Conservation (phyloP, 192 early-diverging fungal genomes). For the Gigaspora rosea region DNA sequence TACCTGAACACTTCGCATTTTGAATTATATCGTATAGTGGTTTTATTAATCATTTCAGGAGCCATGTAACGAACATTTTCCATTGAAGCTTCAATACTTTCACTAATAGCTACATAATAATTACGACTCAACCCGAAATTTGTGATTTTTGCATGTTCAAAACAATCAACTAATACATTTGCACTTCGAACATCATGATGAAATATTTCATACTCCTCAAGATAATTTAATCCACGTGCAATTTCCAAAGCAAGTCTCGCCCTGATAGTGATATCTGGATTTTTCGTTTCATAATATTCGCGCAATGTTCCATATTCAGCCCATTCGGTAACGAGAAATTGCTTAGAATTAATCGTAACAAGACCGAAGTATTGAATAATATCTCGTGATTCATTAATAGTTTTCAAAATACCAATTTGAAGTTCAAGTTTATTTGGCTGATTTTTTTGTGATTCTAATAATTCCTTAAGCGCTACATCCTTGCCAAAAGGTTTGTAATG, state of each 20-base stretch:
- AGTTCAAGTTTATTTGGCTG: too few species aligned
- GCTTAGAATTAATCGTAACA: slow-evolving; percentile 20
- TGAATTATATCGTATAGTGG: background rate
- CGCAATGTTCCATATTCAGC: slow-evolving; percentile 40
- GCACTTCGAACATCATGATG: slow-evolving; percentile 41
- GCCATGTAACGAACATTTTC: slow-evolving; percentile 25
- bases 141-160: slow-evolving; percentile 32
- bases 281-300: slow-evolving; percentile 35
- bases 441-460: too few species aligned
- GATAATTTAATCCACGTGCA: slow-evolving; percentile 42
- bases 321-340: slow-evolving; percentile 43
- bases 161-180: slow-evolving; percentile 4
- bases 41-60: slow-evolving; percentile 12
- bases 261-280: slow-evolving; percentile 21
- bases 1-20: slow-evolving; percentile 27
- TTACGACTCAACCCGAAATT: slow-evolving; percentile 42
- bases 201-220: slow-evolving; percentile 43
- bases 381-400: slow-evolving; percentile 4
- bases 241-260: slow-evolving; percentile 42
- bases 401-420: slow-evolving; percentile 3
- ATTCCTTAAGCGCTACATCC: too few species aligned
- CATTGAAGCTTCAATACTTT: background rate
- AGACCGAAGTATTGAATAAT: slow-evolving; percentile 14
- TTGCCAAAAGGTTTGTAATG: too few species aligned
- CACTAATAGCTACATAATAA: background rate